phyloP scores from a whole-genome alignment of 2,329 filamentous ascomycete genomes.

The Fusarium poae region DNA sequence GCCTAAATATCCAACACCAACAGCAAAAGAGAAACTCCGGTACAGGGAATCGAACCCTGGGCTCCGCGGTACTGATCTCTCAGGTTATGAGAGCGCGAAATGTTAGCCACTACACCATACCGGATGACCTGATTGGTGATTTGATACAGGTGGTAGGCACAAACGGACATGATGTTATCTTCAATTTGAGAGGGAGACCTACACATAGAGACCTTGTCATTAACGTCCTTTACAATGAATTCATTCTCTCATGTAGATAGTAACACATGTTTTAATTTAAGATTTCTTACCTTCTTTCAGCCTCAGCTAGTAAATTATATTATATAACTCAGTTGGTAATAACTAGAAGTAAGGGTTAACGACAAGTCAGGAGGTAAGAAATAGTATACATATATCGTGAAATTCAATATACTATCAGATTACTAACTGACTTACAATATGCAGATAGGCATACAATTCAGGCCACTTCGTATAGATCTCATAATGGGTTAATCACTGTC shows the following conservation, averaged over 20 bases:
- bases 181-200: background rate
- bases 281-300: too few relatives aligned
- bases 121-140: constrained; percentile 29
- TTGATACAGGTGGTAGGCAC: rapidly evolving
- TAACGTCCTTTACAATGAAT: background rate
- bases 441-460: background rate
- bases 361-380: background rate
- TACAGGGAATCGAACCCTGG: constrained; percentile 50
- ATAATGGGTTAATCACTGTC: background rate
- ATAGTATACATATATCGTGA: background rate
- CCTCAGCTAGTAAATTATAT: too few relatives aligned
- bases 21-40: constrained; percentile 27
- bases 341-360: too few relatives aligned
- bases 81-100: constrained; percentile 51
- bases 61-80: constrained; percentile 45
- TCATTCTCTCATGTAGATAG: background rate
- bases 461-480: background rate
- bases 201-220: background rate
- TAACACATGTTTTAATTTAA: too few relatives aligned
- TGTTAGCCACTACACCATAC: constrained; percentile 54
- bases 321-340: too few relatives aligned
- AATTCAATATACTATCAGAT: background rate
- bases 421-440: background rate
- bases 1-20: background rate
- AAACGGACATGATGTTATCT: background rate